phyloP scores from a whole-genome alignment of 2,329 filamentous ascomycete genomes.

The Ophiosphaerella narmari region DNA sequence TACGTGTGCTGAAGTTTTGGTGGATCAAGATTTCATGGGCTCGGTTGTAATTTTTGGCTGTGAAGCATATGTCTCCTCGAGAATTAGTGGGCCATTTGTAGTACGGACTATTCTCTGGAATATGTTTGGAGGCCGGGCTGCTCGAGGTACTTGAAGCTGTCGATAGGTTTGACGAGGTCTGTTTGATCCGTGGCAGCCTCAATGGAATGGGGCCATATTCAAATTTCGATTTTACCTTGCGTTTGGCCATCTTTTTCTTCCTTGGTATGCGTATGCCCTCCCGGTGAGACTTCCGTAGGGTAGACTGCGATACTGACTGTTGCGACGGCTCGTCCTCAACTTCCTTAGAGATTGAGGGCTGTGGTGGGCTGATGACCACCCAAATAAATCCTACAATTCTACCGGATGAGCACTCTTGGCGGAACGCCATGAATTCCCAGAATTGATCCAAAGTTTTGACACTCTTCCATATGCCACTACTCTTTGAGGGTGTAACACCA shows the following conservation, averaged over 20 bases:
- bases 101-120: conserved; percentile 61
- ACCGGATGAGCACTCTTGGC: conserved; percentile 94
- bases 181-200: conserved; percentile 69
- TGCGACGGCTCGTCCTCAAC: conserved; percentile 36
- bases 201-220: conserved; percentile 65
- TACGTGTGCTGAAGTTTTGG: conserved; percentile 71
- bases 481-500: conserved; percentile 52
- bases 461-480: conserved; percentile 77
- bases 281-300: conserved; percentile 23
- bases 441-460: conserved; percentile 86
- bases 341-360: conserved; percentile 40
- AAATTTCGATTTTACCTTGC: conserved; percentile 28
- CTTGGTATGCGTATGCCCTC: conserved; percentile 17
- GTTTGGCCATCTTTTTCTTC: conserved; percentile 19
- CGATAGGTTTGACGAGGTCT: conserved; percentile 43
- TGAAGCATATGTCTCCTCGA: conserved; percentile 67
- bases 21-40: conserved; percentile 71
- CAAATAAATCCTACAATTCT: conserved; percentile 93
- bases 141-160: conserved; percentile 55
- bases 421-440: conserved; percentile 97
- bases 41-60: conserved; percentile 68
- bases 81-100: conserved; percentile 68
- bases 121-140: conserved; percentile 42
- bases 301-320: conserved; percentile 19
- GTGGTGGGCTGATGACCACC: conserved; percentile 76